Evolutionary conservation across 2,329 filamentous ascomycete genomes (phyloP), one percentile per base, ranked within the genome.

Genomic region (Penicillium sp.): DNA sequence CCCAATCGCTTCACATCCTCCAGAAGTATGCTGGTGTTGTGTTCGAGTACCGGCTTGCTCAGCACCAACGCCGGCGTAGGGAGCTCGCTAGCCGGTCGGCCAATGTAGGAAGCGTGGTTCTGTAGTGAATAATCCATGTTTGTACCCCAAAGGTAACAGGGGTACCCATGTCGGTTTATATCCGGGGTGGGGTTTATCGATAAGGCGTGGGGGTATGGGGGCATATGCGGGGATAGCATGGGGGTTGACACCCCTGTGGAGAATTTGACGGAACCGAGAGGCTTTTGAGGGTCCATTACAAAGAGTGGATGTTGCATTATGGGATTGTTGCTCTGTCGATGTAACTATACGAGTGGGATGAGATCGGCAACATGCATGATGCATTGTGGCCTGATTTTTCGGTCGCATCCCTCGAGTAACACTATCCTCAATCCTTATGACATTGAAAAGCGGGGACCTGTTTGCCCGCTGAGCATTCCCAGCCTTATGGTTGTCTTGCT

Each of bases 31-130:
- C 69, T 60, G 38, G 74, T 69, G 45, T 79, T 79, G 32, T 55
- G 64, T 61, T 77, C 67, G 3, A 79, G 56, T 1, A 72, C 60
- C 0, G 73, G 69, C 45, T 74, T 66, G 59, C 69, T 74, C 31
- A 79, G 60, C n/a, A 78, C 53, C 9, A 79, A 51, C 0, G 76
- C 66, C 0, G 75, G 76, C 1, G 72, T 75, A 3, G 74, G 75
- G 2, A 79, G 68, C 13, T 74, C 67, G 0, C 63, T 63, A 5
- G 64, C 63, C 4, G 67, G 64, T 18, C 62, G 69, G 27, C 72
- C 74, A 36, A 78, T 71, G 44, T 71, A 77, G 6, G 67, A 68
- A 39, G 66, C 57, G 56, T 74, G 68, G 21, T 71, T 59, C 49
- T 67, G 52, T 0, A 70, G 57, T 5, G 67, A 67, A 56, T 64